A percentile compares a stretch with the other conserved stretches of the same genome.
Conservation (phyloP, 2,329 filamentous ascomycete species). For the Incumbomyces lentus region DNA sequence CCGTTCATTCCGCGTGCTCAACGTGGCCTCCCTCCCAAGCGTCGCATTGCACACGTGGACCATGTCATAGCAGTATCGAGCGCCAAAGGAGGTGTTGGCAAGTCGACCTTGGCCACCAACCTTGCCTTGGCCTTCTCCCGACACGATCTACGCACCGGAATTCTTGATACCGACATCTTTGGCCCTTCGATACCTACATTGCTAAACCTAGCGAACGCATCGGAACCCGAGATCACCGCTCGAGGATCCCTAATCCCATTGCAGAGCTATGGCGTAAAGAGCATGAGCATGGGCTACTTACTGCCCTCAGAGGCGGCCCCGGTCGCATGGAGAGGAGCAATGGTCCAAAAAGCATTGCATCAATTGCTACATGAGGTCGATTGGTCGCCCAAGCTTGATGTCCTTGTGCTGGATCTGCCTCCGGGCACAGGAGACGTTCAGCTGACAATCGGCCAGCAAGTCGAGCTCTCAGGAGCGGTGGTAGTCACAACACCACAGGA, state of each 20-base stretch:
- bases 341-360: conserved; percentile 96
- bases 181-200: conserved; percentile 89
- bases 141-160: conserved; percentile 69
- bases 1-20: conserved; percentile 63
- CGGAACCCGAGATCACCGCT: conserved; percentile 15
- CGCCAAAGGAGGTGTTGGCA: conserved; percentile 95
- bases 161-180: conserved; percentile 94
- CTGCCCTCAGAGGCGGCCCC: conserved; percentile 60
- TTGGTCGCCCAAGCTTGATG: conserved; percentile 60
- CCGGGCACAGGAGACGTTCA: conserved; percentile 94
- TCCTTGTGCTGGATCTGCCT: conserved; percentile 82
- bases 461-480: conserved; percentile 71
- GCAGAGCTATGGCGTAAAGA: conserved; percentile 89
- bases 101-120: conserved; percentile 85
- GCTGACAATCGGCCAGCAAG: conserved; percentile 89
- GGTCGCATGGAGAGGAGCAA: conserved; percentile 88
- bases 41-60: conserved; percentile 70
- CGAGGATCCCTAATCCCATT: conserved; percentile 70
- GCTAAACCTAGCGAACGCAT: conserved; percentile 54
- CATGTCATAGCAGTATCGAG: conserved; percentile 97
- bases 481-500: conserved; percentile 93
- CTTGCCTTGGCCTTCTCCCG: conserved; percentile 78
- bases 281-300: conserved; percentile 98
- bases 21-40: conserved; percentile 68
- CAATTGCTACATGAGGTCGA: conserved; percentile 92